Evolutionary conservation across 768 basidiomycete genomes (phyloP).

Genomic region (Mycena albidolilacea): DNA sequence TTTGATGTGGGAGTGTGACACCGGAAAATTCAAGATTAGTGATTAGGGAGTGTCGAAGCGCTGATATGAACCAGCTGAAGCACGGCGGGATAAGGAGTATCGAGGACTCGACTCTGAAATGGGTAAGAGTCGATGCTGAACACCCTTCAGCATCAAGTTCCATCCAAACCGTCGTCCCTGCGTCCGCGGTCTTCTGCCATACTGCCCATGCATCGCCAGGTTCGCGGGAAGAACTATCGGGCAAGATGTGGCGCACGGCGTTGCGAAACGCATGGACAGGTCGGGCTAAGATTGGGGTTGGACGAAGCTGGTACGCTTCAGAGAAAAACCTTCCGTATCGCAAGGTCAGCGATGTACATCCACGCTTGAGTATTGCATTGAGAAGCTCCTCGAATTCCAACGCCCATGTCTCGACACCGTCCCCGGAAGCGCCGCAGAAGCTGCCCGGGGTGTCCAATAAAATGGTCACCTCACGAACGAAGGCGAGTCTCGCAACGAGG

Average conservation of each 20-base stretch:
- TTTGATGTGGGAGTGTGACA: constrained; percentile 27
- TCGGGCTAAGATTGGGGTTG: neutral
- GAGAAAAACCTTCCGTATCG: constrained; percentile 33
- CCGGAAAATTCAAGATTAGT: constrained; percentile 28
- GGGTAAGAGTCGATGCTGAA: constrained; percentile 19
- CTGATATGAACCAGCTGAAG: constrained; percentile 34
- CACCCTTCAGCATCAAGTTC: constrained; percentile 25
- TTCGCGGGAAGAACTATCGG: neutral
- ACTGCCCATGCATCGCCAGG: constrained; percentile 5
- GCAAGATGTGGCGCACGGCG: constrained; percentile 18
- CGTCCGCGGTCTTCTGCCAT: neutral
- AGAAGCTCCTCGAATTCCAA: constrained; percentile 30
- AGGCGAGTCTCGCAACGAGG: constrained; percentile 30
- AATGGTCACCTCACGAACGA: constrained; percentile 27
- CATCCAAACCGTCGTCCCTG: constrained; percentile 10
- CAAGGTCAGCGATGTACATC: constrained; percentile 34
- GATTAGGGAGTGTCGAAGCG: constrained; percentile 31
- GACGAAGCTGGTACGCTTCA: constrained; percentile 12
- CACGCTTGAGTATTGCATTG: constrained; percentile 32
- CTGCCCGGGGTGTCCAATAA: constrained; percentile 18
- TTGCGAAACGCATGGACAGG: constrained; percentile 31
- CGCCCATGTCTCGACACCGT: constrained; percentile 20
- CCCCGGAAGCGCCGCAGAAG: neutral
- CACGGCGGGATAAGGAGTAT: constrained; percentile 33
- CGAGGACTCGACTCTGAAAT: constrained; percentile 31